Evolutionary conservation across 345 rosid genomes (phyloP).

Genomic region (Euclidium syriacum): DNA sequence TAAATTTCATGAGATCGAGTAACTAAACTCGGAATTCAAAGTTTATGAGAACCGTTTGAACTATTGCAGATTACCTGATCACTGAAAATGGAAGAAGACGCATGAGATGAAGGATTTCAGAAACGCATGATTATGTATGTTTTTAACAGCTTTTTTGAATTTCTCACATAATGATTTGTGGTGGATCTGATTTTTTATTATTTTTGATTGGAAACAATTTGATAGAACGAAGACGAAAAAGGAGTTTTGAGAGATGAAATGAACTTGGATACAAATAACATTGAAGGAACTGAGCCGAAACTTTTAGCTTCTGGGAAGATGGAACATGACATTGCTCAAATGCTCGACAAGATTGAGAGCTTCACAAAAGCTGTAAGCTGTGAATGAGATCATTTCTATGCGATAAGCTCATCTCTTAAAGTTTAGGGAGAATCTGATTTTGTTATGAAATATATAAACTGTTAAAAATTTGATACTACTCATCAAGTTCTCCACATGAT

Average conservation of each 20-base stretch:
- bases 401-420: not conserved
- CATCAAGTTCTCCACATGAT: no score
- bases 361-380: conserved; percentile 66
- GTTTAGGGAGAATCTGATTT: not conserved
- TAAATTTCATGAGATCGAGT: no score
- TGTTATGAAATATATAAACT: not conserved
- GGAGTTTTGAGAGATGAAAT: conserved; percentile 31
- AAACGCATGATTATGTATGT: conserved; percentile 73
- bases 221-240: conserved; percentile 50
- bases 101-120: conserved; percentile 31
- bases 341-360: conserved; percentile 69
- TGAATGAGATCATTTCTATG: not conserved
- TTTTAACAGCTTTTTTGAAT: not conserved
- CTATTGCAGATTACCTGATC: conserved; percentile 3
- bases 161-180: conserved; percentile 4
- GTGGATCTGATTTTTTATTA: not conserved
- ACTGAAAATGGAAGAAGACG: conserved; percentile 41
- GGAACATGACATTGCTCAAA: conserved; percentile 52
- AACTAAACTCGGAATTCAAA: no score
- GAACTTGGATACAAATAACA: conserved; percentile 35
- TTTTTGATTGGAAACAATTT: not conserved
- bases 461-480: no score
- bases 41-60: no score
- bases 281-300: conserved; percentile 48
- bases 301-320: conserved; percentile 70